Conservation (phyloP, 2,329 filamentous ascomycete genomes). For the Bimuria novae-zelandiae region DNA sequence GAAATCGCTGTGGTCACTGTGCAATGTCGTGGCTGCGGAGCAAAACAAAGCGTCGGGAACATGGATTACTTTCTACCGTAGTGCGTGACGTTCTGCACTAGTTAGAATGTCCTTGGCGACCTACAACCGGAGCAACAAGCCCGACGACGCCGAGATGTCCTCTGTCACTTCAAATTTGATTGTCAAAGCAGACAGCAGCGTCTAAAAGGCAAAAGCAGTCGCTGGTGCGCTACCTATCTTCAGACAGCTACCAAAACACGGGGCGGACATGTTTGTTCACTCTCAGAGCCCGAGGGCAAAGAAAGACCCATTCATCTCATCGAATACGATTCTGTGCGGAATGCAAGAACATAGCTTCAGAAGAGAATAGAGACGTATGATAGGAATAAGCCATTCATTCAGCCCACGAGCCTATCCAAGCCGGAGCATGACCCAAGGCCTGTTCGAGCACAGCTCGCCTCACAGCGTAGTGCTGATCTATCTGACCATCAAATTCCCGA, state of each 20-base stretch:
- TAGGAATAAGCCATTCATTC: slow-evolving; percentile 2
- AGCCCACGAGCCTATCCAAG: neutral
- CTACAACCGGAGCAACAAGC: neutral
- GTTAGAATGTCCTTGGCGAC: neutral
- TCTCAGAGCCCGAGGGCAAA: no score
- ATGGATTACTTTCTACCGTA: neutral
- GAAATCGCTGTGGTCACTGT: neutral
- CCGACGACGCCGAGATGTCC: neutral
- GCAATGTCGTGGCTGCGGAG: neutral
- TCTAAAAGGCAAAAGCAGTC: no score
- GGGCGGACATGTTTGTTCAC: no score
- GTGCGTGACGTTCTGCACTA: slow-evolving; percentile 2
- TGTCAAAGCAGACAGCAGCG: neutral
- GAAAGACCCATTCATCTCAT: no score
- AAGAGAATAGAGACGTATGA: neutral
- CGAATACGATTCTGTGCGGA: no score
- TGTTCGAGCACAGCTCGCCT: neutral
- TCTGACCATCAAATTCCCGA: neutral
- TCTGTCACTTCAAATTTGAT: neutral
- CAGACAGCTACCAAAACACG: no score
- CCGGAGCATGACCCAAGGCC: neutral
- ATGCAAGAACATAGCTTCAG: no score
- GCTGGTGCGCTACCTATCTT: no score
- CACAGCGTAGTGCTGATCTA: neutral
- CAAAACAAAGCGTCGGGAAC: slow-evolving; percentile 1